A percentile compares a stretch with the other conserved stretches of the same genome.
phyloP scores from a whole-genome alignment of 2,329 filamentous ascomycete species.

The Hirsutella thompsonii region DNA sequence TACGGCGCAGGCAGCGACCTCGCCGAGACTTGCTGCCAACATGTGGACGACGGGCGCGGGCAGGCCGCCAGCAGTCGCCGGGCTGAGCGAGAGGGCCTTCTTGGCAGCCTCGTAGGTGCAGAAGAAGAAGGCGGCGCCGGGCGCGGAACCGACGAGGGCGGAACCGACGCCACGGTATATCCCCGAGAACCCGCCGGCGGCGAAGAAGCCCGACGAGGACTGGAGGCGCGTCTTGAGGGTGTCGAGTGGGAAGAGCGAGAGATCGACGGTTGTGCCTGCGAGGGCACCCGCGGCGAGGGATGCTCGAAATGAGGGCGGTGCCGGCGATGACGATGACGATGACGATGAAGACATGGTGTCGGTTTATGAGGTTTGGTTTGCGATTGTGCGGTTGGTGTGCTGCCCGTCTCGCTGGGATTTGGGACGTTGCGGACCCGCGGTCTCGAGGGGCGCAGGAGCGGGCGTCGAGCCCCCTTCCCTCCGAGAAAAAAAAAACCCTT shows the following conservation, averaged over 20 bases:
- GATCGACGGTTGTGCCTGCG: constrained; percentile 91
- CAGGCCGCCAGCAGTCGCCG: constrained; percentile 6
- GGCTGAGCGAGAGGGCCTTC: constrained; percentile 24
- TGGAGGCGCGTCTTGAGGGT: constrained; percentile 97
- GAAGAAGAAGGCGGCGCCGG: constrained; percentile 94
- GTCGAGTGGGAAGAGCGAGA: constrained; percentile 94
- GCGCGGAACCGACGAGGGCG: constrained; percentile 81
- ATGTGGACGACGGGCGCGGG: constrained; percentile 51
- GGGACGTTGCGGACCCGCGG: too few relatives aligned
- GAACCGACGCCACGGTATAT: constrained; percentile 89
- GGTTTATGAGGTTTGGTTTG: too few relatives aligned
- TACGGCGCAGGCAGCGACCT: constrained; percentile 84
- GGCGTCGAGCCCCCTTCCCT: too few relatives aligned
- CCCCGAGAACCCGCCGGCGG: constrained; percentile 76
- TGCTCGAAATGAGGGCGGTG: constrained; percentile 36
- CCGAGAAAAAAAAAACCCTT: too few relatives aligned
- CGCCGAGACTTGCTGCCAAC: constrained; percentile 71
- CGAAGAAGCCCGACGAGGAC: constrained; percentile 63
- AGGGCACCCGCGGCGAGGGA: constrained; percentile 71
- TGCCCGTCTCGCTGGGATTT: neutral
- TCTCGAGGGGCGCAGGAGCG: too few relatives aligned
- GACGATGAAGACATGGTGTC: too few relatives aligned
- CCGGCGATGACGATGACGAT: constrained; percentile 4
- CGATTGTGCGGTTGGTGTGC: too few relatives aligned
- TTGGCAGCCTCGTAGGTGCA: constrained; percentile 80